These are phyloP conservation scores for Anethum foeniculum DNA, from an alignment of 140 eudicot genomes.

Conservation along the genomic window DNA sequence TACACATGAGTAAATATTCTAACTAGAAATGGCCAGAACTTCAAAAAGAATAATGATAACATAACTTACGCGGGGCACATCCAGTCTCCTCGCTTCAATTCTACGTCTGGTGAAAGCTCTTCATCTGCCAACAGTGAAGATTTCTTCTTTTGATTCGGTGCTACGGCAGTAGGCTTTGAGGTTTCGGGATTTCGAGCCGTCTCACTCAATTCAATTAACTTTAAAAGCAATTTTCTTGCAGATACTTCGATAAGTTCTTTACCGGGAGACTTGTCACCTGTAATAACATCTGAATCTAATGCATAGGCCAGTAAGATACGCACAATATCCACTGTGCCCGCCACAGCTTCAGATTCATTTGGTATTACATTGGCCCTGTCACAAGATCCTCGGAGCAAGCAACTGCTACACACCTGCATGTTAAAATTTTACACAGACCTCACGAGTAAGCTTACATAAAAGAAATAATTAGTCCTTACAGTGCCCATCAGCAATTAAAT, in stretches of 20 bases:
- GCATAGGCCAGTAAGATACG: slow-evolving; percentile 67
- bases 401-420: slow-evolving; percentile 66
- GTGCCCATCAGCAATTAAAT: slow-evolving; percentile 1
- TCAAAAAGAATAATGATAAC: not conserved
- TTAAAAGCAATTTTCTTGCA: slow-evolving; percentile 56
- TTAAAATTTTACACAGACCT: not conserved
- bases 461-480: not conserved
- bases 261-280: slow-evolving; percentile 39
- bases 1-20: not conserved
- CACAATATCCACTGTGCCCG: slow-evolving; percentile 74
- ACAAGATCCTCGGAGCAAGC: slow-evolving; percentile 72
- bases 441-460: not conserved
- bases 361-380: slow-evolving; percentile 67
- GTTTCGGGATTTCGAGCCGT: slow-evolving; percentile 39
- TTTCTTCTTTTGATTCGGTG: slow-evolving; percentile 27
- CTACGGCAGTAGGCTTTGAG: slow-evolving; percentile 31
- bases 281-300: slow-evolving; percentile 57
- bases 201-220: slow-evolving; percentile 69
- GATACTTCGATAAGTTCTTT: slow-evolving; percentile 52
- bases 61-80: slow-evolving; percentile 59
- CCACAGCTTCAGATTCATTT: slow-evolving; percentile 51
- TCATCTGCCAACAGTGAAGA: slow-evolving; percentile 10
- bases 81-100: slow-evolving; percentile 79
- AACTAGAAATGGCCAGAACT: not conserved
- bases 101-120: slow-evolving; percentile 32